Percentiles rank a stretch among this genome's conserved stretches.
phyloP scores from a whole-genome alignment of 768 basidiomycete genomes.

The Mycena chlorophos region DNA sequence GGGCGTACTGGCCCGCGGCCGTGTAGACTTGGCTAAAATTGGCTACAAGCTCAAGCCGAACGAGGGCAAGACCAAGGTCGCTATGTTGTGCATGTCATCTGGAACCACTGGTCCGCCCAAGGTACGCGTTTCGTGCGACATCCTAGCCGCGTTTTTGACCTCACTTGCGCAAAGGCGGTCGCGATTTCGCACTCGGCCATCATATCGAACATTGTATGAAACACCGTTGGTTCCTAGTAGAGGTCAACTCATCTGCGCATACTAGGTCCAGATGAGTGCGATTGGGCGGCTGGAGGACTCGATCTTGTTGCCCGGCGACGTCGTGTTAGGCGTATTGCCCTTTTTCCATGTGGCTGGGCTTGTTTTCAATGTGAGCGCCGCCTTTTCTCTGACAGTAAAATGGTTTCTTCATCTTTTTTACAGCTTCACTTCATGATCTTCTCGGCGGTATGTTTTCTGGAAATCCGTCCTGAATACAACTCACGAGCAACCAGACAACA shows the following conservation, averaged over 20 bases:
- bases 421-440: slow-evolving; percentile 61
- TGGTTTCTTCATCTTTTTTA: slow-evolving; percentile 14
- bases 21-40: neutral
- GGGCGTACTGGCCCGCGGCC: slow-evolving; percentile 23
- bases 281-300: slow-evolving; percentile 27
- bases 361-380: slow-evolving; percentile 49
- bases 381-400: neutral
- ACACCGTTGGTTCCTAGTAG: slow-evolving; percentile 41
- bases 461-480: neutral
- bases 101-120: slow-evolving; percentile 71
- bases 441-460: slow-evolving; percentile 41
- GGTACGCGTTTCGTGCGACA: slow-evolving; percentile 30
- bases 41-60: slow-evolving; percentile 41
- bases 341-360: slow-evolving; percentile 50
- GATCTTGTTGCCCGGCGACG: slow-evolving; percentile 45
- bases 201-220: slow-evolving; percentile 57
- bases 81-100: slow-evolving; percentile 64
- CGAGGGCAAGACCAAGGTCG: slow-evolving; percentile 61
- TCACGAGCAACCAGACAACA: slow-evolving; percentile 38
- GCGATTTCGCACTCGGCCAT: slow-evolving; percentile 54
- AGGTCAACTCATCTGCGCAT: slow-evolving; percentile 29
- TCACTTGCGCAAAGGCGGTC: slow-evolving; percentile 39
- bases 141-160: neutral
- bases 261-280: slow-evolving; percentile 37
- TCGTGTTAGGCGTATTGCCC: slow-evolving; percentile 40